Base-by-base conservation (phyloP, 768 basidiomycete species). In the Pisolithus albus region DNA sequence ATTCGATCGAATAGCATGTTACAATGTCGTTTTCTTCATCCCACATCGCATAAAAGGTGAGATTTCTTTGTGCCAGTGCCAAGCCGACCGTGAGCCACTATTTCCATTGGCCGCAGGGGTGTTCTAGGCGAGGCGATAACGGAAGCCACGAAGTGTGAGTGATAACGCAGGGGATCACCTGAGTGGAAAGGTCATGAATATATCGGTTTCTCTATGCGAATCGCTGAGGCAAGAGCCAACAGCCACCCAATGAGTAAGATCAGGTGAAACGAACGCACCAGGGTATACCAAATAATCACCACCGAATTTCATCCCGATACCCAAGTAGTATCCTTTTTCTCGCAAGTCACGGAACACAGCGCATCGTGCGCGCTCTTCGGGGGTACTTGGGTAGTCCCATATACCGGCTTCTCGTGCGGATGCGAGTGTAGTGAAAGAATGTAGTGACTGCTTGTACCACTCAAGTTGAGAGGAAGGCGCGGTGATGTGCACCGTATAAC, bases 31-130 rank as follows among this genome's bases (percentile, higher is more conserved):
- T 80, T 46, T 74, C 75, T 34, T 89, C 84, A 60, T 95, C 83
- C 86, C 88, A 96, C 30, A n/a, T 84, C 82, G 60, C 92, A 96
- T 3, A 98, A 70, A 28, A 98, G 70, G 65, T 97, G 94, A 0
- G 92, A 82, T 69, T 99, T 99, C 69, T 97, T 98, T 8, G 96
- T 97, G 10, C 89, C 96, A 4, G 96, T 99, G 1, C 95, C 96
- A 32, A 99, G 70, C 32, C 96, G 78, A 16, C 96, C 96, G 64
- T 93, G 93, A 0, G 95, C 94, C 21, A 99, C 88, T 43, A 99
- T 80, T 66, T 98, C 92, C 82, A 95, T 89, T 5, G 96, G 93
- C 45, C 78, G 74, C 47, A 99, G 74, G 2, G 75, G 57, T 11
- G 81, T 62, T 44, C 66, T 56, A 2, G 80, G 80, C 7, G 86